Conservation (phyloP, 2,329 filamentous ascomycete species). For the Periconia sp. region DNA sequence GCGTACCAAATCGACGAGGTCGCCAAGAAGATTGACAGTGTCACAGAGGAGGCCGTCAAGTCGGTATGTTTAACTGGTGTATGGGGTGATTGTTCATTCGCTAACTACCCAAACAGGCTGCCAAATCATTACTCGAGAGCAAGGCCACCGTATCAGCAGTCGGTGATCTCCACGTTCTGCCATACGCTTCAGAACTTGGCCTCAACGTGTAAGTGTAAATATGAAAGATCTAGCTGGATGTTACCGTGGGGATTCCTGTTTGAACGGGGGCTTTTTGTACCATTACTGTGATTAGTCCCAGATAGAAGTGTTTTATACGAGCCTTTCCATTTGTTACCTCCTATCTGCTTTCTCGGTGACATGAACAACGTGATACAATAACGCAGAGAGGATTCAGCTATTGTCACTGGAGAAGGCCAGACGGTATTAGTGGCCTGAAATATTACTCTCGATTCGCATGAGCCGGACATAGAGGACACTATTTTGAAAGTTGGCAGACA, state of each 20-base stretch:
- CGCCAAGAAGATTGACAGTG: constrained; percentile 75
- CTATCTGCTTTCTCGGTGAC: constrained; percentile 3
- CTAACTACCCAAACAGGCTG: constrained; percentile 61
- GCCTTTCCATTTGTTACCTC: constrained; percentile 31
- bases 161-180: constrained; percentile 87
- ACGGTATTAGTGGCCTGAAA: no score
- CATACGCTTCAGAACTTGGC: constrained; percentile 91
- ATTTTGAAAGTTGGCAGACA: no score
- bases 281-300: constrained; percentile 47
- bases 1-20: constrained; percentile 81
- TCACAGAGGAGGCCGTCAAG: constrained; percentile 83
- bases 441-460: no score
- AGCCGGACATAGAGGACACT: no score
- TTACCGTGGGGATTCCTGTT: constrained; percentile 31
- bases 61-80: constrained; percentile 60
- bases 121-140: constrained; percentile 81
- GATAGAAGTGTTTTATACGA: constrained; percentile 42
- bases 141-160: constrained; percentile 89
- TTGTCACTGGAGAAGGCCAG: no score
- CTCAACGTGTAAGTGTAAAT: constrained; percentile 95
- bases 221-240: constrained; percentile 29
- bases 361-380: no score
- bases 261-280: constrained; percentile 39
- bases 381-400: no score
- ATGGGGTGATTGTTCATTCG: constrained; percentile 6